Evolutionary conservation across 176 grass and related monocot species (phyloP), one percentile per base, ranked within the genome.

Genomic region (Pontederia crassipes): DNA sequence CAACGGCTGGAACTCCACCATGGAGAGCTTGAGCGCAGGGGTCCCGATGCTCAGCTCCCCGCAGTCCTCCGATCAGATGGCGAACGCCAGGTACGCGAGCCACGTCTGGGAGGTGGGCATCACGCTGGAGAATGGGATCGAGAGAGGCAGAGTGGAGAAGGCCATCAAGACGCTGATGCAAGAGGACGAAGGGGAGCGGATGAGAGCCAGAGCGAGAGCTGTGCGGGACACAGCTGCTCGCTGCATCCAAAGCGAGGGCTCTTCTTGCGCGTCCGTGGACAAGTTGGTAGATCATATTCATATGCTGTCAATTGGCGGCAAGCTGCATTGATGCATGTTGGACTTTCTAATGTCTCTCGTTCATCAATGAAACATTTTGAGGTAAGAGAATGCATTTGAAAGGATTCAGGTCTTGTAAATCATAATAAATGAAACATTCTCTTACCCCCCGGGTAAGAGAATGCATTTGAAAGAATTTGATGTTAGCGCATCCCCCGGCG

Each of bases 101-200:
- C 74, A 83, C n/a, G 75, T 83, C 8, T 82, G 75, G 80, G 69
- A 54, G 17, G 2, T 78, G 46, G 74, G 80, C 48, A 65, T 78
- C n/a, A 64, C 56, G 47, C 8, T 83, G 3, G 70, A 74, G 28
- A 70, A 65, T 3, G 60, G 54, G n/a, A 2, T 68, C 9, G 70
- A 74, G 15, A 78, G 70, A 46, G 53, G 8, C 1, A 45, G 11
- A 1, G 35, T 83, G 0, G 45, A 50, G 70, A 47, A 2, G 12
- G 47, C 57, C 1, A 10, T 65, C 6, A 57, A 1, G 12, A 78
- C 18, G 53, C 28, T 83, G 20, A 24, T 24, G 17, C 1, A 76
- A 1, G 49, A 20, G 3, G 27, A 2, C 8, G 64, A 73, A n/a
- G 74, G 80, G 2, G 17, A 15, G 7, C 15, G 9, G 6, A 69